These are phyloP conservation scores for Clarireedia paspali DNA, from an alignment of 2,329 filamentous ascomycete genomes.

Conservation along the genomic window DNA sequence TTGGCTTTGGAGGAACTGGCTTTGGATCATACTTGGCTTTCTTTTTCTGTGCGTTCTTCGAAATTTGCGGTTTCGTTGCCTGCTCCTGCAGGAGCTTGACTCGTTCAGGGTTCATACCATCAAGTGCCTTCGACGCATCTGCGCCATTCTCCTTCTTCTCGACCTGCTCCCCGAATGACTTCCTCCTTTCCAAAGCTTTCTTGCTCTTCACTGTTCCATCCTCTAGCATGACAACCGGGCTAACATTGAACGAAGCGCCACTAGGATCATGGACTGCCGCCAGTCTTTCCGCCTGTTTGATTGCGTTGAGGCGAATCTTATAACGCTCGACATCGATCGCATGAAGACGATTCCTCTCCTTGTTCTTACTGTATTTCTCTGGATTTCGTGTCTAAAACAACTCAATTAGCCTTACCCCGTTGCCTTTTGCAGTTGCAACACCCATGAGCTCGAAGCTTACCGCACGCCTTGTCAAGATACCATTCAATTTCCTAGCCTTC, in stretches of 20 bases:
- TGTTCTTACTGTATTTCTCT: conserved; percentile 30
- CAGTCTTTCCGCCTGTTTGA: conserved; percentile 26
- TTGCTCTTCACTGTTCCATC: conserved; percentile 26
- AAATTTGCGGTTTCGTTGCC: conserved; percentile 15
- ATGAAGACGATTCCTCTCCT: conserved; percentile 28
- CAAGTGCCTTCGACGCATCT: not conserved
- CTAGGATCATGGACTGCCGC: conserved; percentile 28
- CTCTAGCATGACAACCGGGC: conserved; percentile 22
- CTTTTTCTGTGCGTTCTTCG: conserved; percentile 12
- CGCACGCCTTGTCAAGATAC: conserved; percentile 17
- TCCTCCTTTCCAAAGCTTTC: conserved; percentile 3
- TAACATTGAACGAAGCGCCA: conserved; percentile 29
- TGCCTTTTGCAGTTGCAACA: not conserved
- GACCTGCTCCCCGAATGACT: conserved; percentile 7
- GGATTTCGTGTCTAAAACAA: conserved; percentile 25
- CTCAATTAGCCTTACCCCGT: not conserved
- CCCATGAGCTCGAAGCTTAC: conserved; percentile 6
- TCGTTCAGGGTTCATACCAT: conserved; percentile 11
- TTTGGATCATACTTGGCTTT: conserved; percentile 7
- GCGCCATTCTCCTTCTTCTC: conserved; percentile 3
- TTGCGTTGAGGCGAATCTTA: conserved; percentile 26
- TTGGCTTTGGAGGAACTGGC: conserved; percentile 19
- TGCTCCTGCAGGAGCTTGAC: conserved; percentile 5
- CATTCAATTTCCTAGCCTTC: conserved; percentile 21
- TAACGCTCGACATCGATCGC: conserved; percentile 27